A percentile compares a stretch with the other conserved stretches of the same genome.
Evolutionary conservation across 1,284 basidiomycete genomes (phyloP).

Genomic region (Moniliella sp.): DNA sequence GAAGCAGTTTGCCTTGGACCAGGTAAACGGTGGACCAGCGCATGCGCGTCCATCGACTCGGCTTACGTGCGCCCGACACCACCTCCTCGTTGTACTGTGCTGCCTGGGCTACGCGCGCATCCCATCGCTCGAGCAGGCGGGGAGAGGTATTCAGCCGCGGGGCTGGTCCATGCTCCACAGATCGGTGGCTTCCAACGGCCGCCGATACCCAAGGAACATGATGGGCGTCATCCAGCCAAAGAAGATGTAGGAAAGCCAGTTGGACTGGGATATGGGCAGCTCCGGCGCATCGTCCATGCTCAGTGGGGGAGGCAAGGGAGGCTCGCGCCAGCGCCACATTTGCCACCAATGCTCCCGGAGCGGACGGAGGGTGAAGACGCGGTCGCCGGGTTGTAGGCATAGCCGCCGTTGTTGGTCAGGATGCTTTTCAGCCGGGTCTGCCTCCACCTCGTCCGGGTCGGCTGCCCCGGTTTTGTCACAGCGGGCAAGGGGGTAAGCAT

Average conservation of each 20-base stretch:
- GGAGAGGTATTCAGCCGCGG: constrained; percentile 40
- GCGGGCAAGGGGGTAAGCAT: no score
- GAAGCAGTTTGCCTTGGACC: no score
- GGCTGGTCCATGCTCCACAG: constrained; percentile 53
- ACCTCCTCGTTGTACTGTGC: constrained; percentile 51
- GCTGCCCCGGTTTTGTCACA: no score
- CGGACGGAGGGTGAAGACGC: constrained; percentile 11
- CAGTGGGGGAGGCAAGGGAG: constrained; percentile 19
- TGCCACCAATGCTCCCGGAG: constrained; percentile 27
- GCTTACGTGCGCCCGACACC: no score
- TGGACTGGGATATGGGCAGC: constrained; percentile 42
- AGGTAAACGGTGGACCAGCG: no score
- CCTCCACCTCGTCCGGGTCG: no score
- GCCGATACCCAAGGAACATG: constrained; percentile 46
- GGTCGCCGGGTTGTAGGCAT: constrained; percentile 17
- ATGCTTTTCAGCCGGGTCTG: no score
- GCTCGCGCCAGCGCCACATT: constrained; percentile 22
- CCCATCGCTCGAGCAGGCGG: constrained; percentile 46
- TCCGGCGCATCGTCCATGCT: constrained; percentile 42
- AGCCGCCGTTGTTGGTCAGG: no score
- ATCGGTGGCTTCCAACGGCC: constrained; percentile 60
- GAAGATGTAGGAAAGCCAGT: constrained; percentile 40
- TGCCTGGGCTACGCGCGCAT: constrained; percentile 43
- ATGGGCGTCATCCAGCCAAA: constrained; percentile 56
- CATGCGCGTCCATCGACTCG: no score